Percentiles rank a stretch among this genome's conserved stretches.
phyloP scores from a whole-genome alignment of 108 stramenopile genomes.

The Cyclotella baltica region DNA sequence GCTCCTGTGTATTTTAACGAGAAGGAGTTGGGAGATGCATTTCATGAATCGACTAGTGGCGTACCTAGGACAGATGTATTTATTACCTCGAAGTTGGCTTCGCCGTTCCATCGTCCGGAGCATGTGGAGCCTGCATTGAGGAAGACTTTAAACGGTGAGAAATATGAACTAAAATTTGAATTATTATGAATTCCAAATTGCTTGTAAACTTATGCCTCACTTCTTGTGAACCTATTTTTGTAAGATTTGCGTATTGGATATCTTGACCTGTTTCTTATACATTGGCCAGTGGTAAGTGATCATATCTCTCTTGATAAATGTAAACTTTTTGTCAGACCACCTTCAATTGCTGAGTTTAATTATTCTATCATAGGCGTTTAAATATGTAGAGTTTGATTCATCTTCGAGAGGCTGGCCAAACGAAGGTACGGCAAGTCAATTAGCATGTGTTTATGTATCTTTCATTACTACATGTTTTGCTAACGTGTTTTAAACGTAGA shows the following conservation, averaged over 20 bases:
- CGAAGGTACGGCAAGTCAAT: conserved; percentile 50
- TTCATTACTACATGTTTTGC: neutral
- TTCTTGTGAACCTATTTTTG: neutral
- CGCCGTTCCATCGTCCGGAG: conserved; percentile 80
- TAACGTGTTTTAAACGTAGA: conserved; percentile 27
- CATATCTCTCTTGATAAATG: neutral
- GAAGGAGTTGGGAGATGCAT: conserved; percentile 72
- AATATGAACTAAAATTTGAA: neutral
- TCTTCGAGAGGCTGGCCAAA: conserved; percentile 71
- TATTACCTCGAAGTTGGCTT: conserved; percentile 86
- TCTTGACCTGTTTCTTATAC: conserved; percentile 89
- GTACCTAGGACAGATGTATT: conserved; percentile 74
- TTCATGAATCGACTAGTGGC: conserved; percentile 48
- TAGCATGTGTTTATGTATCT: neutral
- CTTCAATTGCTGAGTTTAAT: neutral
- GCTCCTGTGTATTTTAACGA: conserved; percentile 85
- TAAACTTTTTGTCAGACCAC: neutral
- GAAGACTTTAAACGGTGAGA: conserved; percentile 67
- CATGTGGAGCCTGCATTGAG: conserved; percentile 59
- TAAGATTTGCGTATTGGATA: conserved; percentile 81
- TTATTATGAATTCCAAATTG: neutral
- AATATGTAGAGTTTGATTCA: conserved; percentile 75
- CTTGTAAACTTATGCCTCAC: neutral
- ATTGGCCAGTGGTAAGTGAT: conserved; percentile 77
- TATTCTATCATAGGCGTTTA: conserved; percentile 55